A percentile compares a stretch with the other conserved stretches of the same genome.
Evolutionary conservation across 1,139 yeast genomes (phyloP).

Genomic region (Hyphopichia khmerensis): DNA sequence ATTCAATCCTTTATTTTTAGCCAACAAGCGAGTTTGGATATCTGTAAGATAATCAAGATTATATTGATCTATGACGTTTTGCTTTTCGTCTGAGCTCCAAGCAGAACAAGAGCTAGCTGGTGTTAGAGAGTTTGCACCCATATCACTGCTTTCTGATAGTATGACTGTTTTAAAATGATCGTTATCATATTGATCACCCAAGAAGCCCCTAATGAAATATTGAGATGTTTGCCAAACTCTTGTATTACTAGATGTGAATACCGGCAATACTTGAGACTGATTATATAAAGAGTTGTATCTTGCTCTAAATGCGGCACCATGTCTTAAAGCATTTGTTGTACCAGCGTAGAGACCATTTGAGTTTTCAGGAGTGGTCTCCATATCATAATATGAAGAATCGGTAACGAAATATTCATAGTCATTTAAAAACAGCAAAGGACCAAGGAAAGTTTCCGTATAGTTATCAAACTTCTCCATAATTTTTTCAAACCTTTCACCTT

Average conservation of each 20-base stretch:
- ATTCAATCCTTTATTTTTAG: constrained; percentile 21
- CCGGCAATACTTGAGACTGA: constrained; percentile 21
- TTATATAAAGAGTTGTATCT: constrained; percentile 30
- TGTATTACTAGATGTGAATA: constrained; percentile 33
- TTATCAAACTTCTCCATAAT: constrained; percentile 18
- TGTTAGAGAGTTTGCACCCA: constrained; percentile 32
- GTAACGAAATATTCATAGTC: constrained; percentile 33
- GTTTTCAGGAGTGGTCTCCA: constrained; percentile 29
- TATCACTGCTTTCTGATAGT: constrained; percentile 22
- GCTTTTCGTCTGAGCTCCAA: constrained; percentile 12
- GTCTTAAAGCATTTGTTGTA: constrained; percentile 30
- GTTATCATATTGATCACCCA: constrained; percentile 23
- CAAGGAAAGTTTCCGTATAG: constrained; percentile 26
- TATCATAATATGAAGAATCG: constrained; percentile 23
- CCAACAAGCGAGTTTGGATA: constrained; percentile 17
- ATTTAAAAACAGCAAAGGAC: constrained; percentile 31
- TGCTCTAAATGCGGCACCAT: constrained; percentile 34
- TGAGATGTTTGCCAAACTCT: constrained; percentile 30
- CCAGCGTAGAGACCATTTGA: constrained; percentile 30
- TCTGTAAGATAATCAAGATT: constrained; percentile 15
- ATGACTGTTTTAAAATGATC: constrained; percentile 21
- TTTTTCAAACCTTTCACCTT: constrained; percentile 21
- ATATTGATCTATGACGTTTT: constrained; percentile 12
- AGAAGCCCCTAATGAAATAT: constrained; percentile 34
- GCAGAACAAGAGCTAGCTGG: constrained; percentile 24